These are phyloP conservation scores for Ceratocystiopsis sp. DNA, from an alignment of 2,329 filamentous ascomycete species.

Conservation along the genomic window DNA sequence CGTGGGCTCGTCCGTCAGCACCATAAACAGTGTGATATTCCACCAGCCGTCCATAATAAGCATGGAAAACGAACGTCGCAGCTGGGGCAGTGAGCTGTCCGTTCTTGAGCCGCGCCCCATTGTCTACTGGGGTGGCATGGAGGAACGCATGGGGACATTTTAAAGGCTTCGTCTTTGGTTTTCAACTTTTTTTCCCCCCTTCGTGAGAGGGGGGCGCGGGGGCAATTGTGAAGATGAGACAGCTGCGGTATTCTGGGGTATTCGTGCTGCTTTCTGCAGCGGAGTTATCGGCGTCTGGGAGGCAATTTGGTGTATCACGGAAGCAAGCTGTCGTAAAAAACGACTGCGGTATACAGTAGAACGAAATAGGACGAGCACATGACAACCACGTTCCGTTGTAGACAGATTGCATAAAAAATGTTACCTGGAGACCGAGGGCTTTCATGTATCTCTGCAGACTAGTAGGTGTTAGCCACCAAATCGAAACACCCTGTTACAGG, in stretches of 20 bases:
- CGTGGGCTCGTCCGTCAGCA: slow-evolving; percentile 21
- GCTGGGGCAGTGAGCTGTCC: slow-evolving; percentile 33
- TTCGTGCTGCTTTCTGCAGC: too few relatives aligned
- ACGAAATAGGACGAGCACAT: background rate
- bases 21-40: slow-evolving; percentile 42
- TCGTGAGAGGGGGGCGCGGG: too few relatives aligned
- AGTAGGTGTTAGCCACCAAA: too few relatives aligned
- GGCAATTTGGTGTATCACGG: too few relatives aligned
- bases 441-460: too few relatives aligned
- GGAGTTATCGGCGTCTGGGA: background rate
- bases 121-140: slow-evolving; percentile 45
- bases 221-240: too few relatives aligned
- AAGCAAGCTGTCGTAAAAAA: too few relatives aligned
- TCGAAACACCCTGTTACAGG: too few relatives aligned
- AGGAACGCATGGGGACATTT: slow-evolving; percentile 36
- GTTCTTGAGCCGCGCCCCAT: slow-evolving; percentile 45
- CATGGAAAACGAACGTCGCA: slow-evolving; percentile 38
- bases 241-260: too few relatives aligned
- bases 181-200: too few relatives aligned
- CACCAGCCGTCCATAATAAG: slow-evolving; percentile 39
- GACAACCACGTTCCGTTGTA: background rate
- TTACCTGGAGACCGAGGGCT: too few relatives aligned
- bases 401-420: too few relatives aligned
- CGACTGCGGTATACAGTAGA: slow-evolving; percentile 1
- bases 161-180: background rate